A percentile compares a stretch with the other conserved stretches of the same genome.
Evolutionary conservation across 2,329 filamentous ascomycete species (phyloP).

Genomic region (Raffaelea ambrosiae): DNA sequence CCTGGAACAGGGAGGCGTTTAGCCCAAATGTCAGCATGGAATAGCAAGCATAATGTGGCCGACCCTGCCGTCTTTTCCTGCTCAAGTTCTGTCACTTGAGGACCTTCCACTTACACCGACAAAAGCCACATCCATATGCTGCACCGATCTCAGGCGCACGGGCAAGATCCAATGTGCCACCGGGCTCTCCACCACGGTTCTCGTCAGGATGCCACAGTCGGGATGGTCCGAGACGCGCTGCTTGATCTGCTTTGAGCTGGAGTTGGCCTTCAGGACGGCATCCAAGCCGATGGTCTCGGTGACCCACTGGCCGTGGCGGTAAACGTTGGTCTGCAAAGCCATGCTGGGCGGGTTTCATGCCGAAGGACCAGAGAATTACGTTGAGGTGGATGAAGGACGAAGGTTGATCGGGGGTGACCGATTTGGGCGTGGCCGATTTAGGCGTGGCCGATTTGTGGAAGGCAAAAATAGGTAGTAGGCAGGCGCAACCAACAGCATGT

Average conservation of each 20-base stretch:
- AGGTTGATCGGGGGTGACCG: not conserved
- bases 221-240: conserved; percentile 32
- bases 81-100: not conserved
- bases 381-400: not conserved
- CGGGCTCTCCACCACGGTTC: conserved; percentile 69
- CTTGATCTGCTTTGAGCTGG: conserved; percentile 21
- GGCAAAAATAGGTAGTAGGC: not conserved
- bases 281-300: conserved; percentile 41
- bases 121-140: conserved; percentile 76
- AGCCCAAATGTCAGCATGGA: not conserved
- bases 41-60: not conserved
- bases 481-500: too few species aligned
- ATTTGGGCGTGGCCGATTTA: not conserved
- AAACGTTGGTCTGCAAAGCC: conserved; percentile 46
- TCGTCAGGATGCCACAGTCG: conserved; percentile 64
- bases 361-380: not conserved
- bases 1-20: conserved; percentile 30
- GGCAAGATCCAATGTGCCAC: conserved; percentile 69
- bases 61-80: too few species aligned
- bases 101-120: conserved; percentile 55
- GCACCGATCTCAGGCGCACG: conserved; percentile 61
- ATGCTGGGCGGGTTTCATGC: conserved; percentile 18
- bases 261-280: conserved; percentile 30
- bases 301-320: conserved; percentile 48
- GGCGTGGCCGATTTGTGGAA: not conserved